Conservation (phyloP, 352 stramenopile species). For the Phytophthora syringae region DNA sequence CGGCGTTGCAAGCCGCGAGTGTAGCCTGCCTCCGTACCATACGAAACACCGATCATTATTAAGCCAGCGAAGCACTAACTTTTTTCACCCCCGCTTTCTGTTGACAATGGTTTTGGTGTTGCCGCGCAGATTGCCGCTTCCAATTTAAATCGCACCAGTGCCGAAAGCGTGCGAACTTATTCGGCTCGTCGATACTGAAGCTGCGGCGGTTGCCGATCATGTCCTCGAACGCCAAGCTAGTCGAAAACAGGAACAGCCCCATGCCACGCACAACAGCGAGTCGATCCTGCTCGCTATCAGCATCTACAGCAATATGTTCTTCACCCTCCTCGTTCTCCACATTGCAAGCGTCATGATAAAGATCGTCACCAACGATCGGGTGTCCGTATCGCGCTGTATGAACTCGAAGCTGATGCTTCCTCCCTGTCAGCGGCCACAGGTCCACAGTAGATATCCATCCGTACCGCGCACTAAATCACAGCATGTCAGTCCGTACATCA, state of each 20-base stretch:
- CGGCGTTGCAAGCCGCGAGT: conserved; percentile 13
- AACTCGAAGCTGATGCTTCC: conserved; percentile 75
- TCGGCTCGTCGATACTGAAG: conserved; percentile 57
- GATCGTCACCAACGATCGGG: conserved; percentile 70
- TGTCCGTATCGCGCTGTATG: conserved; percentile 64
- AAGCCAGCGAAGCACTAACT: conserved; percentile 17
- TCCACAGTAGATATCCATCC: conserved; percentile 69
- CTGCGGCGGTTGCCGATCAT: conserved; percentile 38
- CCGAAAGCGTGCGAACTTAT: conserved; percentile 67
- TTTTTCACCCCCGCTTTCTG: conserved; percentile 5
- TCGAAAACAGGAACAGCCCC: conserved; percentile 59
- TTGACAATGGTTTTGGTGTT: not conserved
- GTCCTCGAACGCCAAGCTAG: conserved; percentile 54
- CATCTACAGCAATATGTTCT: not conserved
- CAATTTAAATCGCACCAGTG: conserved; percentile 70
- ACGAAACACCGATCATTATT: conserved; percentile 42
- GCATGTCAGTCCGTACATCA: not conserved
- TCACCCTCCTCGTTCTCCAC: not conserved
- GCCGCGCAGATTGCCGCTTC: conserved; percentile 16
- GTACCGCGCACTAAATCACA: conserved; percentile 47
- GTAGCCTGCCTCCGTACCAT: conserved; percentile 35
- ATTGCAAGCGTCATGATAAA: conserved; percentile 49
- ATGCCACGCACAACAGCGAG: conserved; percentile 49
- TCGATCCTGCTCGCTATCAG: not conserved
- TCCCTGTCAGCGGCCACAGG: conserved; percentile 69